Evolutionary conservation across 306 rosid genomes (phyloP).

Genomic region (Glycine latifolia): DNA sequence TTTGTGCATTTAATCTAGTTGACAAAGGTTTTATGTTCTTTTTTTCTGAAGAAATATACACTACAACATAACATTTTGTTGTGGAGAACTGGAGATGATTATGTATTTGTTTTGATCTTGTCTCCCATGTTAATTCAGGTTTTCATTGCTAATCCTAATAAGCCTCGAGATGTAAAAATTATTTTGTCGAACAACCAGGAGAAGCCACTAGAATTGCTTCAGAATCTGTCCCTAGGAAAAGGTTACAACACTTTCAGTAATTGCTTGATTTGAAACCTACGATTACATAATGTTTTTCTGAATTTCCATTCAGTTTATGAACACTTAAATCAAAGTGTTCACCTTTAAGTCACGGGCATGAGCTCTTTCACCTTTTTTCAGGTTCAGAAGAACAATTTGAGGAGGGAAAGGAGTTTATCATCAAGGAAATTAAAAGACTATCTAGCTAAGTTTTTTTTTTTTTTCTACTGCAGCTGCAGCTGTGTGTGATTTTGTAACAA

Average conservation of each 20-base stretch:
- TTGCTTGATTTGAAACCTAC: constrained; percentile 31
- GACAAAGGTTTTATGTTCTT: not conserved
- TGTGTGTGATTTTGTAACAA: constrained; percentile 43
- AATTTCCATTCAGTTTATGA: constrained; percentile 32
- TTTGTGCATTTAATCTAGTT: constrained; percentile 1
- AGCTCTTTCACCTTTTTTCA: constrained; percentile 46
- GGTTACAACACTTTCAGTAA: constrained; percentile 55
- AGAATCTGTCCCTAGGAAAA: constrained; percentile 79
- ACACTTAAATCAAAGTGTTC: not conserved
- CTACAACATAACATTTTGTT: constrained; percentile 10
- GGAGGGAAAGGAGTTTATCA: constrained; percentile 91
- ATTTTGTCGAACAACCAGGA: constrained; percentile 79
- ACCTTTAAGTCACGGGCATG: not conserved
- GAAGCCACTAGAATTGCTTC: constrained; percentile 82
- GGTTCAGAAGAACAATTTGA: constrained; percentile 98
- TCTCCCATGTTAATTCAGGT: constrained; percentile 59
- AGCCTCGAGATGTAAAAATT: constrained; percentile 81
- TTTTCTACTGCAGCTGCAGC: not conserved
- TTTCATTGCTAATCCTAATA: constrained; percentile 93
- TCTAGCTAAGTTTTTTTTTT: constrained; percentile 43
- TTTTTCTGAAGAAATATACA: not conserved
- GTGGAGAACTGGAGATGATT: not conserved
- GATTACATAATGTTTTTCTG: not conserved
- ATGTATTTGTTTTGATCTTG: constrained; percentile 3
- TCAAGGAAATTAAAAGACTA: constrained; percentile 73